A percentile compares a stretch with the other conserved stretches of the same genome.
Evolutionary conservation across 2,329 filamentous ascomycete genomes (phyloP).

Genomic region (Diaporthe amygdali): DNA sequence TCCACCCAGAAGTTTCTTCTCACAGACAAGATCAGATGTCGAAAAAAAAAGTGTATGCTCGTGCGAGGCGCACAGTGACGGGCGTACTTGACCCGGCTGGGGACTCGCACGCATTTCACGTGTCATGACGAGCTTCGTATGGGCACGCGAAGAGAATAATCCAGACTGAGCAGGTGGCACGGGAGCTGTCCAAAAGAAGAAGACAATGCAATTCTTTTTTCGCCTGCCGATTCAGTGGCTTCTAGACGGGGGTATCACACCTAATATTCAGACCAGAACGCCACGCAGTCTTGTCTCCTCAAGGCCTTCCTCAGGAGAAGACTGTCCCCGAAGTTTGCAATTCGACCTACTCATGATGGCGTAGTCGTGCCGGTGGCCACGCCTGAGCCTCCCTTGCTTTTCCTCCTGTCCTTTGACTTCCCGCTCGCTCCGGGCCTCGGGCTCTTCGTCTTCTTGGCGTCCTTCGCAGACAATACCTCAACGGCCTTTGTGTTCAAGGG

Average conservation of each 20-base stretch:
- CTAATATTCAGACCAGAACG: background rate
- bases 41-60: background rate
- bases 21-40: background rate
- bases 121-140: background rate
- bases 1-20: background rate
- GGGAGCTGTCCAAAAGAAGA: background rate
- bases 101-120: background rate
- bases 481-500: conserved; percentile 48
- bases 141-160: background rate
- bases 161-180: background rate
- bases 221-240: background rate
- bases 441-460: conserved; percentile 51
- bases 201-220: background rate
- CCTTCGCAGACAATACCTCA: conserved; percentile 45
- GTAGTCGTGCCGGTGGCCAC: conserved; percentile 26
- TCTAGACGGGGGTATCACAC: conserved; percentile 11
- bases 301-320: background rate
- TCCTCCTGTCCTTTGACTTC: conserved; percentile 50
- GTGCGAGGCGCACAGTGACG: background rate
- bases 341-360: conserved; percentile 29
- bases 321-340: background rate
- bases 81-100: background rate
- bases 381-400: conserved; percentile 46
- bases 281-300: background rate
- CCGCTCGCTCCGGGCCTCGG: conserved; percentile 42